Evolutionary conservation across 306 rosid genomes (phyloP).

Genomic region (Ceratonia siliqua): DNA sequence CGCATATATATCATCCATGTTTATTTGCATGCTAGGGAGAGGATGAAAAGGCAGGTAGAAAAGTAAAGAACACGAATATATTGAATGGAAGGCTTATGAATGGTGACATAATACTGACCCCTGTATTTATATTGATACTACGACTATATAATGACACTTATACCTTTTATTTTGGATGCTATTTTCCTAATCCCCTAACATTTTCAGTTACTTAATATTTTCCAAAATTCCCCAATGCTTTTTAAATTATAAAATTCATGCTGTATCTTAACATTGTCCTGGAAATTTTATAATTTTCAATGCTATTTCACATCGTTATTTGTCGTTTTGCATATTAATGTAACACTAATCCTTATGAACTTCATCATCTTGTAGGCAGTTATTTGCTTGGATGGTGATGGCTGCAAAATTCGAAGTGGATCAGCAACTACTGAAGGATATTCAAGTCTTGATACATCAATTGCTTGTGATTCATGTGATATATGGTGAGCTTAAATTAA

Average conservation of each 20-base stretch:
- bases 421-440: constrained; percentile 57
- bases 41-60: constrained; percentile 13
- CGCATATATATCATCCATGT: background rate
- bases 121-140: background rate
- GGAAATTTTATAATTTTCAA: constrained; percentile 7
- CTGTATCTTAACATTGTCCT: constrained; percentile 10
- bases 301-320: constrained; percentile 8
- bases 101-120: background rate
- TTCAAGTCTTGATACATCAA: constrained; percentile 84
- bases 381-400: constrained; percentile 92
- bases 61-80: constrained; percentile 10
- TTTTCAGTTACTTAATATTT: constrained; percentile 10
- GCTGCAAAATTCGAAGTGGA: constrained; percentile 85
- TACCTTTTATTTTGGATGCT: constrained; percentile 14
- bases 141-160: background rate
- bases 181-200: background rate
- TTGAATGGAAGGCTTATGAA: background rate
- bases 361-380: constrained; percentile 78
- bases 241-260: constrained; percentile 22
- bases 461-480: constrained; percentile 98
- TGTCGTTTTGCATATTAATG: constrained; percentile 23
- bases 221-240: constrained; percentile 17
- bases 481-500: constrained; percentile 57
- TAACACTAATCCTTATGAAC: constrained; percentile 45
- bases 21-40: background rate